Base-by-base conservation (phyloP, 1,139 yeast species). In the Scheffersomyces cryptocercus region DNA sequence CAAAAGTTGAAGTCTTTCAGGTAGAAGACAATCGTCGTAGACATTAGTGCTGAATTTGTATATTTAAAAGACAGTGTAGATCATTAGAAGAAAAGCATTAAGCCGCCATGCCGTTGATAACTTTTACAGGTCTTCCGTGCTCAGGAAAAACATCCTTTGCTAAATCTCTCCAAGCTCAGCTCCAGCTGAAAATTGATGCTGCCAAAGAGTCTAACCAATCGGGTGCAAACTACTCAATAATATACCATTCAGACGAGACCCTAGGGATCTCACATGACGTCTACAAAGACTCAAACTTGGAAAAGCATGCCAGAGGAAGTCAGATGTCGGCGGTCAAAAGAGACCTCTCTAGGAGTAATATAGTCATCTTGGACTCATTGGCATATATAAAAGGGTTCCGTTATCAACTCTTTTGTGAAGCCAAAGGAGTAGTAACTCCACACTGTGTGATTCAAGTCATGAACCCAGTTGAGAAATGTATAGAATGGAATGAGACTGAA, bases 361-460 rank as follows among this genome's bases (percentile, higher is more conserved):
- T 93, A 37, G 97, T 93, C 1, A 82, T 93, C 15, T 73, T 93
- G 44, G 99, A 93, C 64, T 80, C 95, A 2, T 70, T 90, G 59
- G 85, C 90, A 20, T 95, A 95, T 61, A 95, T 95, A 58, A 95
- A 93, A 60, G 99, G 99, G 0, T 90, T 90, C 61, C 73, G 99
- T 47, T 93, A 95, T 64, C 99, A 93, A 64, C 72, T 93, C 44
- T 90, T 82, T 63, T 90, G 98, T 64, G 99, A 93, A 61, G 93
- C 96, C 33, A 91, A 91, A 58, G 87, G 91, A 1, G 72, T 83
- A 28, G 77, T 82, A 13, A 90, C 98, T 1, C 85, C 95, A 2
- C 87, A 88, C 52, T 87, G 96, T 59, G 87, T 91, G 36, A 69
- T 91, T 1, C 93, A 91, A 50, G 84, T 88, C 1, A 79, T 89